phyloP scores from a whole-genome alignment of 2,329 filamentous ascomycete genomes.

The Teratosphaeria pseudoeucalypti region DNA sequence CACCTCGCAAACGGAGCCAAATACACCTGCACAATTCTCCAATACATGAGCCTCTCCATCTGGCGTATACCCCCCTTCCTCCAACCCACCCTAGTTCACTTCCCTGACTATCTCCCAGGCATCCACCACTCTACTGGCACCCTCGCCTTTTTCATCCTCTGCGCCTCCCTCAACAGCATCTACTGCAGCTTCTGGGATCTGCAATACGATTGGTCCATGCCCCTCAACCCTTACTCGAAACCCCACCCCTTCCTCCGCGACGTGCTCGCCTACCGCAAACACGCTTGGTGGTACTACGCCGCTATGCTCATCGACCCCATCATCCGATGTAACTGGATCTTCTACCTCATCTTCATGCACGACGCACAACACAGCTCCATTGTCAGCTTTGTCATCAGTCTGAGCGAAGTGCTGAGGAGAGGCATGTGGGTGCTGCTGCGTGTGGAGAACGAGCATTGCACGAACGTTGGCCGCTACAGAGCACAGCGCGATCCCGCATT shows the following conservation, averaged over 20 bases:
- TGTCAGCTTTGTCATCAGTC: conserved; percentile 65
- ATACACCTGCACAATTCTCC: conserved; percentile 72
- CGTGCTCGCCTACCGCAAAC: conserved; percentile 63
- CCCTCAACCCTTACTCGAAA: conserved; percentile 39
- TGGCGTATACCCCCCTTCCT: conserved; percentile 50
- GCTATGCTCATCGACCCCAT: conserved; percentile 78
- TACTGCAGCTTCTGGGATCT: conserved; percentile 90
- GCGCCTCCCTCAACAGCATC: conserved; percentile 69
- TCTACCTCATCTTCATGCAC: conserved; percentile 72
- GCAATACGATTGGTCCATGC: conserved; percentile 74
- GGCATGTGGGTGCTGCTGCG: conserved; percentile 89
- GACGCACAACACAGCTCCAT: conserved; percentile 74
- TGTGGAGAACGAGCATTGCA: conserved; percentile 95
- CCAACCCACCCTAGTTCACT: conserved; percentile 30
- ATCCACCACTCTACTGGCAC: conserved; percentile 35
- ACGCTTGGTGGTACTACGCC: conserved; percentile 70
- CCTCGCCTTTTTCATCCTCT: conserved; percentile 63
- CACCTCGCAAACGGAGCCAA: conserved; percentile 90
- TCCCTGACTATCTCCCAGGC: background rate
- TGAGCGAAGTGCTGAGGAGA: conserved; percentile 72
- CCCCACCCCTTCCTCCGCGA: conserved; percentile 51
- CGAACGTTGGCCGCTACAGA: conserved; percentile 81
- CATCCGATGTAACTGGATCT: conserved; percentile 86
- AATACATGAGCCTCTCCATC: conserved; percentile 67
- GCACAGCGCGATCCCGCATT: conserved; percentile 79